phyloP scores from a whole-genome alignment of 1,139 yeast genomes.

The Blastobotrys aristatus region DNA sequence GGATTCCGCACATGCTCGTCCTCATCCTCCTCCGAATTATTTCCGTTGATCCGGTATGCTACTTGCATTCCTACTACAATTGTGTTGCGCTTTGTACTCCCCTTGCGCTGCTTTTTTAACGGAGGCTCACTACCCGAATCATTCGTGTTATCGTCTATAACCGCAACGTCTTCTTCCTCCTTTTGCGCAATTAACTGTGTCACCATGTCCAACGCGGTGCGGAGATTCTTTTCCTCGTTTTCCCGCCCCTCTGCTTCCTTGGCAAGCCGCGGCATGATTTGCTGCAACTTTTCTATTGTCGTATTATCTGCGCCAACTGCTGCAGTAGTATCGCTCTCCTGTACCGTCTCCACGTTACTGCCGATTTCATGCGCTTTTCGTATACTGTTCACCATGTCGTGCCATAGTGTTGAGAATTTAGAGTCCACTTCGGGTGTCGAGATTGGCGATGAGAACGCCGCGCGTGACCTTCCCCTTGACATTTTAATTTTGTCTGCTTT shows the following conservation, averaged over 20 bases:
- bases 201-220: slow-evolving; percentile 7
- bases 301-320: slow-evolving; percentile 13
- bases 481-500: too few relatives aligned
- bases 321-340: slow-evolving; percentile 4
- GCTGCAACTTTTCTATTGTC: slow-evolving; percentile 1
- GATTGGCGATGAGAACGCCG: slow-evolving; percentile 4
- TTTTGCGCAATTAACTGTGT: slow-evolving; percentile 6
- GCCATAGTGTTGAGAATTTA: slow-evolving; percentile 10
- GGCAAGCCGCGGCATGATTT: slow-evolving; percentile 9
- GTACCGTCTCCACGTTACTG: slow-evolving; percentile 6
- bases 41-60: slow-evolving; percentile 61
- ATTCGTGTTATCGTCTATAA: background rate
- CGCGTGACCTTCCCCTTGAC: slow-evolving; percentile 6
- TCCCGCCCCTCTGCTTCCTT: slow-evolving; percentile 13
- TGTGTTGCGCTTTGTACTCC: background rate
- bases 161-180: slow-evolving; percentile 10
- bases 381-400: slow-evolving; percentile 11
- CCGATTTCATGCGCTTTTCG: slow-evolving; percentile 15
- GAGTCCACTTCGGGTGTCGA: slow-evolving; percentile 5
- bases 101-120: slow-evolving; percentile 12
- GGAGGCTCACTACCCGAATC: slow-evolving; percentile 3
- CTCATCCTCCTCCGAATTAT: background rate
- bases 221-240: slow-evolving; percentile 12
- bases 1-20: background rate
- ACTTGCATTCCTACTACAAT: slow-evolving; percentile 66